Percentiles rank a stretch among this genome's conserved stretches.
Evolutionary conservation across 2,329 filamentous ascomycete species (phyloP).

Genomic region (Daldinia eschscholtzii): DNA sequence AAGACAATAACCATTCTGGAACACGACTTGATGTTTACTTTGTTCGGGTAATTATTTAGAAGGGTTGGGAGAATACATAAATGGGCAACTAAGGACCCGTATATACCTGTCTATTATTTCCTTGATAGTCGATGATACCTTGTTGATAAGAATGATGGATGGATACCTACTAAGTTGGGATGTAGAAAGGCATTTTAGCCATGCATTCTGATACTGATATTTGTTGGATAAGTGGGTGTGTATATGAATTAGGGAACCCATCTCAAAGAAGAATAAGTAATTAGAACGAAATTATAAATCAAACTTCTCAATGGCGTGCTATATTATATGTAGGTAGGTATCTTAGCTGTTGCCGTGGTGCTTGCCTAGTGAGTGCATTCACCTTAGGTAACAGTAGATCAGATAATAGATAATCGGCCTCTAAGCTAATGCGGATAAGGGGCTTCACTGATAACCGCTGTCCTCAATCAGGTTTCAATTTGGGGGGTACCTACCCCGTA

Average conservation of each 20-base stretch:
- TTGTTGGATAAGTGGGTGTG: background rate
- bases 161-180: background rate
- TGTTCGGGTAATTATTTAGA: slow-evolving; percentile 6
- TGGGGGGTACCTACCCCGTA: background rate
- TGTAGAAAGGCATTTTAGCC: background rate
- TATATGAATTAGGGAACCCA: background rate
- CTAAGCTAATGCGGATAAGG: background rate
- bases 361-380: no score
- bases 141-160: slow-evolving; percentile 17
- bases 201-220: background rate
- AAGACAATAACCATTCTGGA: slow-evolving; percentile 5
- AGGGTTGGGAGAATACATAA: background rate
- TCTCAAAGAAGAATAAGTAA: background rate
- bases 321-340: background rate
- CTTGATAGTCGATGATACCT: slow-evolving; percentile 34
- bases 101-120: slow-evolving; percentile 17
- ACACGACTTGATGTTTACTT: slow-evolving; percentile 13
- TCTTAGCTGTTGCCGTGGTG: no score
- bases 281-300: background rate
- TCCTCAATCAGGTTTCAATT: slow-evolving; percentile 5
- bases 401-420: background rate
- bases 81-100: background rate
- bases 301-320: background rate
- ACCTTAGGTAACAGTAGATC: background rate
- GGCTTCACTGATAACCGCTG: no score